phyloP scores from a whole-genome alignment of 805 yeast genomes.

The Barnettozyma californica region DNA sequence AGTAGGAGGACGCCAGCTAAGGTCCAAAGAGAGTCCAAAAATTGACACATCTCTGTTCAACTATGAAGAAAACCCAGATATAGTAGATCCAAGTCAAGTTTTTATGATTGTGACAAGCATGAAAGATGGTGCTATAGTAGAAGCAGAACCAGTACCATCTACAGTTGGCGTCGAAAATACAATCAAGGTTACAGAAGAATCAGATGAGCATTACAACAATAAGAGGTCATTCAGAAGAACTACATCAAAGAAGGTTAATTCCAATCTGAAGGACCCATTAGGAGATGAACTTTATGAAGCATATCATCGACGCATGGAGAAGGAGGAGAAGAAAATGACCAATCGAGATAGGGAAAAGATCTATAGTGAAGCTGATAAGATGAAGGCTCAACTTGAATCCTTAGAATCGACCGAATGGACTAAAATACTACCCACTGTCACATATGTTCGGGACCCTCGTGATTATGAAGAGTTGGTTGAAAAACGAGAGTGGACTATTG shows the following conservation, averaged over 20 bases:
- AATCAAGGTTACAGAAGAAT: conserved; percentile 4
- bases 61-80: conserved; percentile 20
- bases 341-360: conserved; percentile 49
- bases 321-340: conserved; percentile 55
- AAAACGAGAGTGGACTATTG: conserved; percentile 49
- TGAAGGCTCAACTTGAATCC: conserved; percentile 35
- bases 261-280: conserved; percentile 37
- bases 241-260: conserved; percentile 9
- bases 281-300: conserved; percentile 35
- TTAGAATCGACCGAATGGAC: conserved; percentile 44
- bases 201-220: neutral
- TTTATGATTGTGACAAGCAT: conserved; percentile 7
- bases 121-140: conserved; percentile 2
- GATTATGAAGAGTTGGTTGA: conserved; percentile 43
- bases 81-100: conserved; percentile 13
- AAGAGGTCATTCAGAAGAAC: conserved; percentile 12
- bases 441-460: conserved; percentile 41
- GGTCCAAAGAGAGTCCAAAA: conserved; percentile 18
- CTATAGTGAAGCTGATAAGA: conserved; percentile 48
- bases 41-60: conserved; percentile 23
- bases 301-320: conserved; percentile 56
- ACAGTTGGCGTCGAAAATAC: conserved; percentile 6
- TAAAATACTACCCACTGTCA: conserved; percentile 38
- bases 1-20: conserved; percentile 9
- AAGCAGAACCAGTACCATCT: neutral